Percentiles rank a stretch among this genome's conserved stretches.
Evolutionary conservation across 192 early-diverging fungal species (phyloP).

Genomic region (Gigaspora rosea): DNA sequence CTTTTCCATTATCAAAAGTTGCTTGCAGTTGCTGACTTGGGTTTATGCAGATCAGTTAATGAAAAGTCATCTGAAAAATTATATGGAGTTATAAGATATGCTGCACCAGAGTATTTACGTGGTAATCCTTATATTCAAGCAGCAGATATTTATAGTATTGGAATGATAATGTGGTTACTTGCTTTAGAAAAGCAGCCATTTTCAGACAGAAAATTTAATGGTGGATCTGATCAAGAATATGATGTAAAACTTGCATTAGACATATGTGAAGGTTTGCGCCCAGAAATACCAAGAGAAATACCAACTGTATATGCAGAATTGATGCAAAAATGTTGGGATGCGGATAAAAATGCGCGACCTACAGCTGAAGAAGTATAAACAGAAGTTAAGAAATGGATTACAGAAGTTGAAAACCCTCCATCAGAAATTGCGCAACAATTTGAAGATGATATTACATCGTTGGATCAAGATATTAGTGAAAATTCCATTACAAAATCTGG

Average conservation of each 20-base stretch:
- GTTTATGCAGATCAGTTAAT: neutral
- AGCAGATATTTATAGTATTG: neutral
- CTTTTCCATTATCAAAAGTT: neutral
- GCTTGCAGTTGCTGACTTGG: neutral
- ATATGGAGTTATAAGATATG: neutral
- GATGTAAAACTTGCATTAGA: conserved; percentile 30
- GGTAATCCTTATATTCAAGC: neutral
- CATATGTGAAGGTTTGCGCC: conserved; percentile 6
- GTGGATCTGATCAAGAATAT: conserved; percentile 19
- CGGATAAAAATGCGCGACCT: conserved; percentile 31
- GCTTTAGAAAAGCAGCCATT: conserved; percentile 41
- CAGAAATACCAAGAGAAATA: conserved; percentile 36
- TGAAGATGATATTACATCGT: too few species aligned
- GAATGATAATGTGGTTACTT: neutral
- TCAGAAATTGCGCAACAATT: too few species aligned
- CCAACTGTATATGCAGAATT: conserved; percentile 37
- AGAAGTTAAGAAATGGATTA: too few species aligned
- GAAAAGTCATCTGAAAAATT: neutral
- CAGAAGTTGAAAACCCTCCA: too few species aligned
- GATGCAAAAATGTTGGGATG: conserved; percentile 44
- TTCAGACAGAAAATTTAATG: too few species aligned
- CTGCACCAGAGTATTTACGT: neutral
- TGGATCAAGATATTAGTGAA: too few species aligned
- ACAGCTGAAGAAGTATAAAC: conserved; percentile 37
- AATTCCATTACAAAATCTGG: too few species aligned